Evolutionary conservation across 1,139 yeast genomes (phyloP), one percentile per base, ranked within the genome.

Genomic region (Spathaspora sp.): DNA sequence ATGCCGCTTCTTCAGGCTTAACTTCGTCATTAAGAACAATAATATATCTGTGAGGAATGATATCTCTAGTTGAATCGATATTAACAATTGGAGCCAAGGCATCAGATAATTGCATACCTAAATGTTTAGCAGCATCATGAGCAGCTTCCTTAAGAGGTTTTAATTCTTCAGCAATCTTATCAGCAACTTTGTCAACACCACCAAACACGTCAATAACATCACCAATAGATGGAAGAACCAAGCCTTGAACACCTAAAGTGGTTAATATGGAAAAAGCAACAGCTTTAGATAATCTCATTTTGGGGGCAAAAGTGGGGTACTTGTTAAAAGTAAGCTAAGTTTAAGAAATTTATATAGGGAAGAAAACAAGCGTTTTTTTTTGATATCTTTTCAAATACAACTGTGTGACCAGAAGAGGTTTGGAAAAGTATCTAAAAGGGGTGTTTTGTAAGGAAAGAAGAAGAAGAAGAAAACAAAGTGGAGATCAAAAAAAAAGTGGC

Each of bases 31-130:
- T 89, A 70, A 89, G 81, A 42, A 88, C 56, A 53, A 90, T 87
- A 52, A 89, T 88, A 71, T 88, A 90, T 62, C 86, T 83, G 72
- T 87, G 81, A 43, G 90, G 87, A 56, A 89, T 79, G 45, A 78
- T 57, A 55, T 80, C 78, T 49, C 76, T 70, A 50, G 72, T 72
- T 4, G 52, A 49, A 20, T 68, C 72, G 43, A 70, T 58, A 40
- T 71, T 65, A 53, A 75, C 53, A 42, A 80, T 55, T 25, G 82
- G 80, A 25, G 74, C 76, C 40, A 71, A 64, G n/a, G 54, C 50
- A 11, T 62, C 59, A 29, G 40, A 27, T 39, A 51, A 49, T 26
- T 44, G 17, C 42, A 51, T 47, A 25, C 54, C 54, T 33, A 51
- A 47, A 27, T 53, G 51, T 9, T 53, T 47, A 24, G 58, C 54